These are phyloP conservation scores for Hemileccinum impolitum DNA, from an alignment of 768 basidiomycete species.

Conservation along the genomic window DNA sequence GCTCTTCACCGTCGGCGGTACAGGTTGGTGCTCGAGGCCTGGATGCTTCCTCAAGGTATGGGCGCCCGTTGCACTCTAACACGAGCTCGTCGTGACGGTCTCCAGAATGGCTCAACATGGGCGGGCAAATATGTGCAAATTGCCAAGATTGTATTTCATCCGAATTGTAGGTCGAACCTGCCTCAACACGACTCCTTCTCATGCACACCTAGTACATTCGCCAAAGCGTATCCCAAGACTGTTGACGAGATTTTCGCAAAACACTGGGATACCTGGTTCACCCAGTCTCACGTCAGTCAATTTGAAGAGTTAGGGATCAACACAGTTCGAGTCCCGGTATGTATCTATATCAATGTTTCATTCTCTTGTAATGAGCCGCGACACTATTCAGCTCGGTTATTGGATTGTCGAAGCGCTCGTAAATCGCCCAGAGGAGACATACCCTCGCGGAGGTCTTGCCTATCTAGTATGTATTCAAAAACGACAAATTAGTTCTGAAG, in stretches of 20 bases:
- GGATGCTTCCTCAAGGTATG: conserved; percentile 74
- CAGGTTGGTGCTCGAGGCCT: conserved; percentile 76
- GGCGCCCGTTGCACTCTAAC: not conserved
- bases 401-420: conserved; percentile 80
- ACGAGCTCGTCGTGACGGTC: not conserved
- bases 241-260: conserved; percentile 55
- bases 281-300: conserved; percentile 53
- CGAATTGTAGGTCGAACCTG: conserved; percentile 52
- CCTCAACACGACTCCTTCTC: not conserved
- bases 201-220: conserved; percentile 46
- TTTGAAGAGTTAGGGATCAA: conserved; percentile 60
- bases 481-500: not conserved
- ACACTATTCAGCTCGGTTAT: conserved; percentile 58
- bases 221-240: conserved; percentile 53
- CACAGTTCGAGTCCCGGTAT: conserved; percentile 72
- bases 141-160: conserved; percentile 62
- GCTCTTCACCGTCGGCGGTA: conserved; percentile 4
- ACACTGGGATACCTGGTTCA: conserved; percentile 80
- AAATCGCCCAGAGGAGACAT: conserved; percentile 55
- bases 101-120: conserved; percentile 71
- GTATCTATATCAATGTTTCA: conserved; percentile 14
- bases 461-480: conserved; percentile 48
- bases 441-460: conserved; percentile 64
- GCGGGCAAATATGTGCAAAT: conserved; percentile 56
- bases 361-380: not conserved